phyloP scores from a whole-genome alignment of 2,329 filamentous ascomycete genomes.

The Phaeosphaeriaceae sp. region DNA sequence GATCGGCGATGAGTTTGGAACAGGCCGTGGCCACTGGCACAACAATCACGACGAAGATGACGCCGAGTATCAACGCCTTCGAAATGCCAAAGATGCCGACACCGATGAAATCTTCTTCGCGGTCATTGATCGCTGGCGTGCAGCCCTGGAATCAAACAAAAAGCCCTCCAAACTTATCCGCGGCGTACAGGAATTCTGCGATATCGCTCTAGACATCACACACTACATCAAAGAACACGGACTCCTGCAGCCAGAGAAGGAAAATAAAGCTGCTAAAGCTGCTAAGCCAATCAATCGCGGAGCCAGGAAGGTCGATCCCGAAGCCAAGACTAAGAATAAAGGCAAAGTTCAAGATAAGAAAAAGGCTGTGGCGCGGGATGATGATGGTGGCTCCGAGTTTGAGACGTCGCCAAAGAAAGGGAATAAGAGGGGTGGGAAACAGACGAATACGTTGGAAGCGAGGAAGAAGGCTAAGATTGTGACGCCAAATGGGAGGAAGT shows the following conservation, averaged over 20 bases:
- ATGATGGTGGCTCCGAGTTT: slow-evolving; percentile 2
- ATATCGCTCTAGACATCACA: slow-evolving; percentile 38
- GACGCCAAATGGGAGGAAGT: slow-evolving; percentile 6
- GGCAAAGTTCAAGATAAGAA: background rate
- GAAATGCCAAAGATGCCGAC: slow-evolving; percentile 20
- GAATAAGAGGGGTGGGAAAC: background rate
- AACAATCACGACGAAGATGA: slow-evolving; percentile 4
- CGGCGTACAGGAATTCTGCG: slow-evolving; percentile 42
- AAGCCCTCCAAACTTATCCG: slow-evolving; percentile 26
- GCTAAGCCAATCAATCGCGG: slow-evolving; percentile 28
- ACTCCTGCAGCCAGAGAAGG: slow-evolving; percentile 12
- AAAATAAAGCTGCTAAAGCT: slow-evolving; percentile 13
- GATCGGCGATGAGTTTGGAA: slow-evolving; percentile 30
- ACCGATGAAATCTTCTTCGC: slow-evolving; percentile 43
- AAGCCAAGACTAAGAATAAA: background rate
- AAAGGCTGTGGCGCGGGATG: slow-evolving; percentile 4
- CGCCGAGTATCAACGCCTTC: slow-evolving; percentile 9
- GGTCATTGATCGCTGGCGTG: slow-evolving; percentile 40
- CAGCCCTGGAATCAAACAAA: slow-evolving; percentile 24
- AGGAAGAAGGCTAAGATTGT: slow-evolving; percentile 31
- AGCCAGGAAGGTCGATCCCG: slow-evolving; percentile 4
- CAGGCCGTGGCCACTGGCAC: slow-evolving; percentile 15
- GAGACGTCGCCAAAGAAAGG: background rate
- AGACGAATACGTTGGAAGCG: slow-evolving; percentile 12
- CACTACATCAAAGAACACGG: slow-evolving; percentile 40